These are phyloP conservation scores for Aureococcus anophagefferens DNA, from an alignment of 108 stramenopile genomes.

Conservation along the genomic window DNA sequence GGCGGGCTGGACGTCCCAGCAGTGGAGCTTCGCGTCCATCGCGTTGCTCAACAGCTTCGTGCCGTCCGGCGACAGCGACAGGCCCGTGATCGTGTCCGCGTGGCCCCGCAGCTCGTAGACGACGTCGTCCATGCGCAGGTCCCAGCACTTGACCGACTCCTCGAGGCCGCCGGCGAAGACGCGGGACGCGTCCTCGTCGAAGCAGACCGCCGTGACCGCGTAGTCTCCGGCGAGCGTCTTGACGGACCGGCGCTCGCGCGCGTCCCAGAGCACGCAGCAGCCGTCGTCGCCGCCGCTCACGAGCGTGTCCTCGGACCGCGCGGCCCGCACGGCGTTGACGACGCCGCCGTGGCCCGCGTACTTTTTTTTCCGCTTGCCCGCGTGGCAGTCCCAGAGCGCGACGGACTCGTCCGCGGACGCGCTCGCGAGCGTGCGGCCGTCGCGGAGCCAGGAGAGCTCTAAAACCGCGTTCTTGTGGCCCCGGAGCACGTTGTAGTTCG, in stretches of 20 bases:
- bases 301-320: conserved; percentile 26
- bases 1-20: conserved; percentile 71
- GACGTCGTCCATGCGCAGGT: conserved; percentile 49
- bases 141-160: conserved; percentile 66
- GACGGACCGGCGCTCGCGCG: conserved; percentile 35
- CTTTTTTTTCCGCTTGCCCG: conserved; percentile 47
- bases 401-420: conserved; percentile 69
- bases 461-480: conserved; percentile 83
- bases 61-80: conserved; percentile 53
- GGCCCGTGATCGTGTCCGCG: conserved; percentile 66
- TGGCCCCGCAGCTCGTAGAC: conserved; percentile 55
- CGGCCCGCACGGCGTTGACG: conserved; percentile 50
- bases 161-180: conserved; percentile 76
- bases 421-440: conserved; percentile 49
- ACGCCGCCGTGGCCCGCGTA: conserved; percentile 50
- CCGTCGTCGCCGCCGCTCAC: conserved; percentile 68
- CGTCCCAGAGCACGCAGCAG: conserved; percentile 63
- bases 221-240: conserved; percentile 40
- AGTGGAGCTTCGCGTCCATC: conserved; percentile 61
- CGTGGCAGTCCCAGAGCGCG: conserved; percentile 55
- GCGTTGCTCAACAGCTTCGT: conserved; percentile 67
- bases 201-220: conserved; percentile 66
- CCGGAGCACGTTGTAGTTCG: conserved; percentile 61
- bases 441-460: conserved; percentile 53
- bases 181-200: conserved; percentile 44